Evolutionary conservation across 495 filamentous ascomycete species (phyloP), one percentile per base, ranked within the genome.

Genomic region (Clohesyomyces aquaticus): DNA sequence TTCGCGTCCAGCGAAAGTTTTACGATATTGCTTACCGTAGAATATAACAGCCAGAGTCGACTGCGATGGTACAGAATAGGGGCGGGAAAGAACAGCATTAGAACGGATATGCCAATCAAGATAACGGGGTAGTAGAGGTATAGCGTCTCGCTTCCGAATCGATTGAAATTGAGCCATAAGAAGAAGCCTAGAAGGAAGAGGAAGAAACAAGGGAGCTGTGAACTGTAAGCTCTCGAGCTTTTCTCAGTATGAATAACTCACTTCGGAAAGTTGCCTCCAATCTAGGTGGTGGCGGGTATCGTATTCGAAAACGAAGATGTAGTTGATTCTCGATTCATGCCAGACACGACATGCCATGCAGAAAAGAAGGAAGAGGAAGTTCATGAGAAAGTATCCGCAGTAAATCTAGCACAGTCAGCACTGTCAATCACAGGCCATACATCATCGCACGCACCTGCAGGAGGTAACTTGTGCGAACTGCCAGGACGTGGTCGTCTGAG

Each of bases 231-330:
- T 1, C 12, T 38, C 50, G 54, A 53, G 25, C 3, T 42, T 10
- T 43, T 14, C 14, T 18, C n/a, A 29, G 19, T n/a, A 22, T 6
- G 6, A 11, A 22, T 6, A 11, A 9, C 67, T 59, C 76, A 87
- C 84, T 77, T 91, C 89, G n/a, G 87, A 79, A 42, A 97, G 79
- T 71, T 96, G 88, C 71, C 89, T 87, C 89, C 93, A 97, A 71
- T 97, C 89, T 38, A 98, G 76, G 48, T 86, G 83, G 76, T 94
- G 83, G 67, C 92, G 82, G 46, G 86, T 85, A 77, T 97, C 91
- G 70, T 94, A 95, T 75, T 98, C 94, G 72, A 98, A 98, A 69
- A 98, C 89, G 76, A 98, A 98, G 28, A 85, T 82, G 74, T 96
- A 96, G 71, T 98, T 98, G 71, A 98, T 91, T 74, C 91, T 93